Evolutionary conservation across 306 rosid species (phyloP), one percentile per base, ranked within the genome.

Genomic region (Vachellia collinsii): DNA sequence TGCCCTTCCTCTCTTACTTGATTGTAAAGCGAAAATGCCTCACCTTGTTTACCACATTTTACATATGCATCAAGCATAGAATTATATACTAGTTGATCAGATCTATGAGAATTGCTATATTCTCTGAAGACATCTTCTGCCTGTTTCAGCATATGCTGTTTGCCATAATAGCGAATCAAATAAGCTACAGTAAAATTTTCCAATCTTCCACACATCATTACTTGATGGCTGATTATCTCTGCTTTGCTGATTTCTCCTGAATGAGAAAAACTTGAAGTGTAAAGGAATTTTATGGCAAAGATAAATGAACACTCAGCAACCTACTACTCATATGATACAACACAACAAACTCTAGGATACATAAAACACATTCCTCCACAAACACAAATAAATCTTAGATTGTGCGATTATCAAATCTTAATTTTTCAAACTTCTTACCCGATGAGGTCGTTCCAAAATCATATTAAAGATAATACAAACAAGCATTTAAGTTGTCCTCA

Each of bases 201-300:
- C 84, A 84, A 84, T 75, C 81, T 78, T 61, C 88, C 88, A 75
- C 84, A 85, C 75, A 81, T 87, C 65, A 69, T 56, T 82, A 90
- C 68, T 50, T 86, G 91, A 77, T 70, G 51, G 47, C 76, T 81
- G 78, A 87, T 90, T 43, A 81, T 77, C 87, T 89, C 92, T 42
- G 94, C 97, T 86, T 90, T 93, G 56, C 83, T 86, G 74, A 87
- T 78, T 87, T 94, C 95, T 75, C 97, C 99, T 94, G 92, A 70
- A 50, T 36, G 22, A 70, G 78, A 76, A 77, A 14, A 36, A n/a
- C 34, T 25, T 42, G 56, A 73, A 54, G 7, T 20, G 42, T 8
- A 16, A 39, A 58, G 58, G 44, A 59, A 74, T 25, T 70, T 25
- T 51, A 71, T 72, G 47, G 76, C 53, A 78, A 19, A 47, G 59